phyloP scores from a whole-genome alignment of 2,329 filamentous ascomycete species.

The Davidsoniella neocaledoniae region DNA sequence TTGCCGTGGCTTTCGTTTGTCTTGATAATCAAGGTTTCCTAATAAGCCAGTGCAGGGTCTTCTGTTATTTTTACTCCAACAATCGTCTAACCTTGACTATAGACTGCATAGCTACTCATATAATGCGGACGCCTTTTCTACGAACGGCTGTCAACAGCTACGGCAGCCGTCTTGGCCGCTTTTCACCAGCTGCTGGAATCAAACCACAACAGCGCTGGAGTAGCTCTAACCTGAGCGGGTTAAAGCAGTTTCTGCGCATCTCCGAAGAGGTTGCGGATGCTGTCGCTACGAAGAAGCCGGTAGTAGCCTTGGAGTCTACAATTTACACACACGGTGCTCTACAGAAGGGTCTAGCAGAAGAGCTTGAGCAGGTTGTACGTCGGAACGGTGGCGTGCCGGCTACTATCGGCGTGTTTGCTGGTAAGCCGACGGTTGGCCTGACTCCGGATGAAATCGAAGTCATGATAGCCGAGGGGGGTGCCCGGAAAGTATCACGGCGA shows the following conservation, averaged over 20 bases:
- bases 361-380: constrained; percentile 73
- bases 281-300: constrained; percentile 54
- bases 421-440: constrained; percentile 67
- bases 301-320: constrained; percentile 86
- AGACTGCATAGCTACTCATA: not conserved
- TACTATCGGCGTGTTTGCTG: constrained; percentile 75
- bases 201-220: constrained; percentile 7
- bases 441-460: constrained; percentile 52
- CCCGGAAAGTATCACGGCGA: constrained; percentile 70
- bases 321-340: constrained; percentile 93
- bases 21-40: too few relatives aligned
- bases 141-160: constrained; percentile 1
- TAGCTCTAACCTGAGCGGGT: constrained; percentile 16
- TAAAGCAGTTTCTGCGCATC: constrained; percentile 41
- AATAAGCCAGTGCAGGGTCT: too few relatives aligned
- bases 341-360: constrained; percentile 52
- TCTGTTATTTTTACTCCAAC: not conserved
- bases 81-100: not conserved
- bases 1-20: too few relatives aligned
- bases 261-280: constrained; percentile 74
- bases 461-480: constrained; percentile 50
- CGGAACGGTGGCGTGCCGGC: constrained; percentile 70
- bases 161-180: not conserved
- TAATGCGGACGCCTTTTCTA: constrained; percentile 1
- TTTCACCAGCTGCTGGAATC: not conserved